These are phyloP conservation scores for Herpotrichia juniperi DNA, from an alignment of 2,329 filamentous ascomycete species.

Conservation along the genomic window DNA sequence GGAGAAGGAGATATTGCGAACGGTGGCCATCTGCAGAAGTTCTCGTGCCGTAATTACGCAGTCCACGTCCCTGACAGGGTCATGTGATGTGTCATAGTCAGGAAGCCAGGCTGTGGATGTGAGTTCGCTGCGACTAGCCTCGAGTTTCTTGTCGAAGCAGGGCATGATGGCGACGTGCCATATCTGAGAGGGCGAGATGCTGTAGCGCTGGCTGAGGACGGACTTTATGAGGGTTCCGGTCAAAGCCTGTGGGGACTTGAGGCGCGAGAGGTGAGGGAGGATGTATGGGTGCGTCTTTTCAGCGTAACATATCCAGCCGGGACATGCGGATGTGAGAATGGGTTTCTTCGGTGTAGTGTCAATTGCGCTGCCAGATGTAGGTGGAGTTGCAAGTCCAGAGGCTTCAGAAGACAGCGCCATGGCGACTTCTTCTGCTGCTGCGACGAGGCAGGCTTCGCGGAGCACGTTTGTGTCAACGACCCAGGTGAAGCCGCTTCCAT, in stretches of 20 bases:
- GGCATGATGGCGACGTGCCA: conserved; percentile 98
- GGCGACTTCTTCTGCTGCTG: conserved; percentile 55
- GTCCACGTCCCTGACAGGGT: conserved; percentile 80
- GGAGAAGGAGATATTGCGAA: conserved; percentile 79
- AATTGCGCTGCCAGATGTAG: conserved; percentile 40
- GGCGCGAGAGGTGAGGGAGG: conserved; percentile 83
- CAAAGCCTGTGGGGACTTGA: conserved; percentile 94
- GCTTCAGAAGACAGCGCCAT: conserved; percentile 38
- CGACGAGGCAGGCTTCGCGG: conserved; percentile 80
- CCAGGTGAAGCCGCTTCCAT: conserved; percentile 83
- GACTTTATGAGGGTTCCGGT: conserved; percentile 91
- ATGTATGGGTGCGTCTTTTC: conserved; percentile 97
- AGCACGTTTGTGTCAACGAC: conserved; percentile 88
- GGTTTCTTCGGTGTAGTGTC: conserved; percentile 62
- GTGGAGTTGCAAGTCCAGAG: conserved; percentile 24
- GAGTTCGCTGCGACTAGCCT: conserved; percentile 90
- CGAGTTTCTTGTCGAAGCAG: conserved; percentile 98
- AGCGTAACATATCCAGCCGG: conserved; percentile 98
- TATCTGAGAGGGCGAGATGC: conserved; percentile 77
- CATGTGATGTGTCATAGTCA: conserved; percentile 24
- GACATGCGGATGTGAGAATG: conserved; percentile 87
- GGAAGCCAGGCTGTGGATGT: conserved; percentile 76
- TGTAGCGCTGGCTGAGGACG: conserved; percentile 73
- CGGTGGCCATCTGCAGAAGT: conserved; percentile 85
- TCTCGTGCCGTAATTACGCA: conserved; percentile 98